phyloP scores from a whole-genome alignment of 192 early-diverging fungal species.

The Coemansia sp. region DNA sequence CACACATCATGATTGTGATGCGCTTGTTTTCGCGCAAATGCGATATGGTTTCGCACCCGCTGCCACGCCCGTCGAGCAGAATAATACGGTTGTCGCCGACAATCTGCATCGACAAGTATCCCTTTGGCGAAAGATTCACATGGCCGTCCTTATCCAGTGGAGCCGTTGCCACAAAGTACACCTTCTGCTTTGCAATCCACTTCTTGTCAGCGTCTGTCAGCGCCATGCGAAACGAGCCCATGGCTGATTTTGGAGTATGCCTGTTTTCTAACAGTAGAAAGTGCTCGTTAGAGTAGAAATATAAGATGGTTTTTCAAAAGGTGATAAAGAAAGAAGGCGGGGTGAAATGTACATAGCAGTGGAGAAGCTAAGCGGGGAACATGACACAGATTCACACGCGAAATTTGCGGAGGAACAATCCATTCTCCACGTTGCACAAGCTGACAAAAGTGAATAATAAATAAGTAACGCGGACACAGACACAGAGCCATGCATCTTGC shows the following conservation, averaged over 20 bases:
- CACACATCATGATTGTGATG: slow-evolving; percentile 65
- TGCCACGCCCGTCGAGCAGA: slow-evolving; percentile 45
- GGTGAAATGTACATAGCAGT: too few species aligned
- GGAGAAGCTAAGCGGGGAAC: too few species aligned
- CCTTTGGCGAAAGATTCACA: slow-evolving; percentile 64
- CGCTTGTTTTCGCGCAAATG: slow-evolving; percentile 65
- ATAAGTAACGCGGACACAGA: too few species aligned
- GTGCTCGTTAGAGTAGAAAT: too few species aligned
- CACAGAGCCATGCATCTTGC: too few species aligned
- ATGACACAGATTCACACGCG: too few species aligned
- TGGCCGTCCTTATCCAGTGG: slow-evolving; percentile 53
- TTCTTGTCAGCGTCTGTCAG: slow-evolving; percentile 47
- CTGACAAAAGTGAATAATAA: too few species aligned
- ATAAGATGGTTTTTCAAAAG: too few species aligned
- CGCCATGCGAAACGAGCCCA: slow-evolving; percentile 55
- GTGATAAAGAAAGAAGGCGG: too few species aligned
- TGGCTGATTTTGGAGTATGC: slow-evolving; percentile 9
- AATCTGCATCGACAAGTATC: slow-evolving; percentile 59
- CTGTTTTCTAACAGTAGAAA: too few species aligned
- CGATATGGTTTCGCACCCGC: slow-evolving; percentile 60
- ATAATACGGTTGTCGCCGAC: slow-evolving; percentile 40
- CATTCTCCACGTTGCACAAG: too few species aligned
- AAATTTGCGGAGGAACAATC: too few species aligned
- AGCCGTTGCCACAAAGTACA: slow-evolving; percentile 62
- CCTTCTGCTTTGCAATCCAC: slow-evolving; percentile 60